phyloP scores from a whole-genome alignment of 2,329 filamentous ascomycete genomes.

The Fusarium brevicatenulatum region DNA sequence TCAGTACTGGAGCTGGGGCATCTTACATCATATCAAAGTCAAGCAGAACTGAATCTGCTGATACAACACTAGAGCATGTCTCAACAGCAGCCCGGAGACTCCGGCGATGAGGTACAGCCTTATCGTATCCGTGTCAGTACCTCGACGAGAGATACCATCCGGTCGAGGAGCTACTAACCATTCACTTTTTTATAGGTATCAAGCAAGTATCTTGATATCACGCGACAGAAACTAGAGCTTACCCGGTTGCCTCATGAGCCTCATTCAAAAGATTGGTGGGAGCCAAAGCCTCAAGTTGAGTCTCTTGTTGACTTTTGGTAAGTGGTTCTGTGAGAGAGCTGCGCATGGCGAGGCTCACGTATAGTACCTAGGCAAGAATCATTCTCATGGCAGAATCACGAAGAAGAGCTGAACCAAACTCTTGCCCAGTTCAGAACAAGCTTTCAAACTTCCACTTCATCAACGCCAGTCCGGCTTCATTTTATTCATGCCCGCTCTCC shows the following conservation, averaged over 20 bases:
- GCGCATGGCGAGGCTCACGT: neutral
- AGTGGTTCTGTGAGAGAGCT: constrained; percentile 31
- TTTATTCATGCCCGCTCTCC: constrained; percentile 70
- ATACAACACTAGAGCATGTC: constrained; percentile 11
- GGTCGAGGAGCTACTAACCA: constrained; percentile 41
- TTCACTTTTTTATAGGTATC: constrained; percentile 62
- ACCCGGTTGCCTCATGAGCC: constrained; percentile 72
- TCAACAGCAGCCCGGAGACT: constrained; percentile 36
- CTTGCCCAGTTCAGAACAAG: constrained; percentile 73
- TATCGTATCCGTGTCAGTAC: constrained; percentile 67
- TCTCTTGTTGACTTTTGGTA: constrained; percentile 73
- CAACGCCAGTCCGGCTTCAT: constrained; percentile 65
- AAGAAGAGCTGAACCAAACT: constrained; percentile 64
- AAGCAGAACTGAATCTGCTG: neutral
- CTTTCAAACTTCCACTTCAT: constrained; percentile 55
- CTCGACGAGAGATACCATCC: neutral
- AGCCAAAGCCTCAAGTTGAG: constrained; percentile 70
- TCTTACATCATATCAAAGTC: neutral
- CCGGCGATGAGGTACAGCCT: constrained; percentile 59
- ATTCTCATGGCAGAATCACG: constrained; percentile 72
- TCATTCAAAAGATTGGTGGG: constrained; percentile 63
- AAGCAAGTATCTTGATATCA: constrained; percentile 73
- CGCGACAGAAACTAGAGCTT: constrained; percentile 73
- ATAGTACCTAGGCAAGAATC: constrained; percentile 65
- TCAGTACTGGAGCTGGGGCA: neutral